Percentiles rank a stretch among this genome's conserved stretches.
phyloP scores from a whole-genome alignment of 1,284 basidiomycete species.

The Cryptococcus sp. region DNA sequence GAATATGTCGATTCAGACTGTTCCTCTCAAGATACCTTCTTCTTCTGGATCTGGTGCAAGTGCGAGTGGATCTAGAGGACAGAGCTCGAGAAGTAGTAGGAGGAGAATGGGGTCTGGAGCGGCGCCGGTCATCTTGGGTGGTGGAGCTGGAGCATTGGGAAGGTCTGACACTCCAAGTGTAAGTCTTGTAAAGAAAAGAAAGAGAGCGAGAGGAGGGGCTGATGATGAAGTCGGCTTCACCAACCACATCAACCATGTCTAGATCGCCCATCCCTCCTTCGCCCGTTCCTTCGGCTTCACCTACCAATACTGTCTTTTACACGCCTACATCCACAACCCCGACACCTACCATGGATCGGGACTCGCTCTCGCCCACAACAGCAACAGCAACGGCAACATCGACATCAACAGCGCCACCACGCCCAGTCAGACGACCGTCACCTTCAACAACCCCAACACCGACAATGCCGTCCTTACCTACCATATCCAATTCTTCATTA shows the following conservation, averaged over 20 bases:
- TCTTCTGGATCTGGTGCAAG: neutral
- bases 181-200: too few species aligned
- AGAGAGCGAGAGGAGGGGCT: neutral
- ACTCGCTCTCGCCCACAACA: conserved; percentile 7
- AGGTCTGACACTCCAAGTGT: too few species aligned
- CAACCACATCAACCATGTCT: neutral
- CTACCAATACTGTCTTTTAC: conserved; percentile 7
- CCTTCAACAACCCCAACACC: neutral
- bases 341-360: conserved; percentile 2
- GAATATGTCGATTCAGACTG: neutral
- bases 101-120: conserved; percentile 18
- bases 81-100: conserved; percentile 10
- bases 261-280: neutral
- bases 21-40: conserved; percentile 6
- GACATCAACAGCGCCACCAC: neutral
- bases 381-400: neutral
- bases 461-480: neutral
- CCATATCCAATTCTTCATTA: conserved; percentile 17
- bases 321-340: conserved; percentile 8
- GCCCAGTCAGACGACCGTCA: neutral
- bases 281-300: conserved; percentile 5
- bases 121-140: conserved; percentile 29
- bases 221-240: neutral
- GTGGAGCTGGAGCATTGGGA: conserved; percentile 34
- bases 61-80: conserved; percentile 1